A percentile compares a stretch with the other conserved stretches of the same genome.
phyloP scores from a whole-genome alignment of 2,329 filamentous ascomycete species.

The Sphaerulina musiva region DNA sequence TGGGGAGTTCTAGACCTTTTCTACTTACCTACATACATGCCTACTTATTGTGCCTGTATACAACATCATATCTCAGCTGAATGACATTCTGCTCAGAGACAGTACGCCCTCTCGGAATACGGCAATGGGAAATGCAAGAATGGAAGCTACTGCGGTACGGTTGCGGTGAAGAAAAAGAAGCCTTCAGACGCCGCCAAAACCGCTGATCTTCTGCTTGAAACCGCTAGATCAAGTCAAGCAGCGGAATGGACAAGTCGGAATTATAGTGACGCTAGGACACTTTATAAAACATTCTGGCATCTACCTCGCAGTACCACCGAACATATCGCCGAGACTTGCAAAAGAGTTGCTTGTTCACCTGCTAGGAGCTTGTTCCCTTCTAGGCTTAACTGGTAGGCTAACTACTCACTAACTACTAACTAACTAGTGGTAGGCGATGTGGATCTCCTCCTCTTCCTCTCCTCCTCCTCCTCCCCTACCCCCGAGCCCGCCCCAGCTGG shows the following conservation, averaged over 20 bases:
- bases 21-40: no score
- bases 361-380: background rate
- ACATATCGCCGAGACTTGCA: background rate
- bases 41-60: background rate
- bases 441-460: background rate
- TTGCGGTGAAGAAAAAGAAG: background rate
- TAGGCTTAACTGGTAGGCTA: no score
- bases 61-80: background rate
- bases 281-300: background rate
- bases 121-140: no score
- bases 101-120: background rate
- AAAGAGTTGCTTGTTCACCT: slow-evolving; percentile 3
- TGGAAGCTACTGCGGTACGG: background rate
- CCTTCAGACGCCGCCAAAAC: slow-evolving; percentile 5
- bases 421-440: background rate
- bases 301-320: slow-evolving; percentile 17
- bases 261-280: slow-evolving; percentile 6
- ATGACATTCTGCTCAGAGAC: background rate
- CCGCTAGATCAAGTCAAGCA: slow-evolving; percentile 6
- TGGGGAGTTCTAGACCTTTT: slow-evolving; percentile 3
- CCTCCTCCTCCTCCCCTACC: background rate
- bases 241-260: slow-evolving; percentile 2
- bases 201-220: slow-evolving; percentile 2
- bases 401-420: no score
- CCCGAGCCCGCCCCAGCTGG: slow-evolving; percentile 6